Evolutionary conservation across 2,329 filamentous ascomycete species (phyloP), one percentile per base, ranked within the genome.

Genomic region (Capronia epimyces): DNA sequence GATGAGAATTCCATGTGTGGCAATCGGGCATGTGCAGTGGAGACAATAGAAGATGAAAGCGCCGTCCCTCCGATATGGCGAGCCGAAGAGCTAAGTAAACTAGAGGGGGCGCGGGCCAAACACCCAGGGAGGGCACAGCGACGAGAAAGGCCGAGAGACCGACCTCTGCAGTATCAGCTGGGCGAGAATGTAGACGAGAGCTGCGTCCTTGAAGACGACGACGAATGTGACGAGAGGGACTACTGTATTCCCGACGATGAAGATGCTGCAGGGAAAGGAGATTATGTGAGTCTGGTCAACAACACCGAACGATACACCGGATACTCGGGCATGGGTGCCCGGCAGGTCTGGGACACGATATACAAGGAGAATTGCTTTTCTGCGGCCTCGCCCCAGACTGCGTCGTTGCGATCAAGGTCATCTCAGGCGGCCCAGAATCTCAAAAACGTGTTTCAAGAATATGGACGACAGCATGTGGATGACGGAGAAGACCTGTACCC

Each of bases 171-270:
- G 61, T 91, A 91, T 13, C 78, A 83, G 62, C 71, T 98, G 7
- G 93, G 93, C 41, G 88, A 90, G 45, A 75, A 84, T 49, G 91
- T 96, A 0, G 89, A 88, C 46, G 93, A 98, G 73, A 95, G 88
- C 68, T 98, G 93, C 67, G 89, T 98, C 40, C 84, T 97, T 15
- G 93, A 98, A 71, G 95, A 95, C 65, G 91, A 97, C 64, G 91
- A 96, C 64, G 91, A 96, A 69, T 95, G 89, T 69, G 91, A 97
- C 71, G 87, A 96, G 60, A 81, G 93, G 59, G 93, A 98, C 67
- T 98, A 97, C 69, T 98, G 93, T 70, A 82, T 97, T 3, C 89
- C 89, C 0, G 93, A 98, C 63, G 93, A 98, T 65, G 90, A 97
- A 71, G 87, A 87, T 63, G 83, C 86, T 5, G 78, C 78, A 43